Evolutionary conservation across 768 basidiomycete genomes (phyloP), one percentile per base, ranked within the genome.

Genomic region (Mycena capillaripes): DNA sequence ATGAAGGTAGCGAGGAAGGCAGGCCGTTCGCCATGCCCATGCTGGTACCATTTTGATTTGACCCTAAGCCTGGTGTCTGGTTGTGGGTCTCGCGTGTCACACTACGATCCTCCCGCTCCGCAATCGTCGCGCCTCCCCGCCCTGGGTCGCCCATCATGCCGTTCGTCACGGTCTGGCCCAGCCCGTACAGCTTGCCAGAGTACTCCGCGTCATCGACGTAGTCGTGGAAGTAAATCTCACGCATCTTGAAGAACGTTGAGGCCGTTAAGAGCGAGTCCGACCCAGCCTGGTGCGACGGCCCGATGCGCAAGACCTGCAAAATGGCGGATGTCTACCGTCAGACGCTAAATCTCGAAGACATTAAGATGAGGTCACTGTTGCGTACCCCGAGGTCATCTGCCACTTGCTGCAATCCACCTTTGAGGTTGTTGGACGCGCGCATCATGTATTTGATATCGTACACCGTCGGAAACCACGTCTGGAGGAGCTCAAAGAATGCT

Each of bases 371-470:
- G 50, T 32, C 46, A 42, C 12, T 7, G 56, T 9, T 42, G 86
- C 92, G 75, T 81, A 98, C 97, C 73, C 95, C 95, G 58, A 99
- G 91, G 77, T 97, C 96, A 77, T 99, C 97, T 48, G 97, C 97
- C 32, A 99, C 94, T 73, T 99, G 96, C 81, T 98, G 97, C 63
- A 99, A 83, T 1, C 93, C 92, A 10, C 97, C 97, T 79, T 97
- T 95, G 74, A 94, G 87, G 64, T 93, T 88, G 81, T 97, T 97
- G 69, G 91, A 93, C 72, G 89, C 90, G 76, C 95, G 92, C 91
- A 97, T 96, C 82, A 99, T 90, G 82, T 93, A 96, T 83, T 98
- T 99, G 87, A 99, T 96, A 82, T 99, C 98, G 82, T 98, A 99
- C 53, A 98, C 92, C 52, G 91, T 92, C 0, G 97, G 97, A 82